These are phyloP conservation scores for Acacia pycnantha DNA, from an alignment of 331 rosid genomes.

Conservation along the genomic window DNA sequence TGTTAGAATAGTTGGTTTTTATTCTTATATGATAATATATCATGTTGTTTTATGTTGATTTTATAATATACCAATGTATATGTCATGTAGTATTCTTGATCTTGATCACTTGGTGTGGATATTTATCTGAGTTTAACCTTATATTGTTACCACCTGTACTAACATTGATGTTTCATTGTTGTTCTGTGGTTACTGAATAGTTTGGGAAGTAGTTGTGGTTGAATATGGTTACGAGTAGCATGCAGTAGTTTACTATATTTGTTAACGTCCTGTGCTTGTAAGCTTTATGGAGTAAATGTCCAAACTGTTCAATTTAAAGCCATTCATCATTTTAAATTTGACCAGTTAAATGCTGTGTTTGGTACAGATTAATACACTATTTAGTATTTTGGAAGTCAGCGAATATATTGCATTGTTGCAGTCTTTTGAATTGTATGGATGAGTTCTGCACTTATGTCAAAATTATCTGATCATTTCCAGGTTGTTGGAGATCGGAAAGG, in stretches of 20 bases:
- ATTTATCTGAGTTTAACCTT: not conserved
- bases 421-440: slow-evolving; percentile 12
- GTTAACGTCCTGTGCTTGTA: slow-evolving; percentile 7
- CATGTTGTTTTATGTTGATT: slow-evolving; percentile 8
- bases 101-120: not conserved
- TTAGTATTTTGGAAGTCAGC: not conserved
- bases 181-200: not conserved
- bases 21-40: not conserved
- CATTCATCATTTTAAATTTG: not conserved
- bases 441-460: slow-evolving; percentile 16
- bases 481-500: slow-evolving; percentile 91
- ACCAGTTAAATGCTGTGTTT: slow-evolving; percentile 3
- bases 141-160: not conserved
- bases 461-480: slow-evolving; percentile 43
- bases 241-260: not conserved
- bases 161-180: slow-evolving; percentile 3
- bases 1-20: not conserved
- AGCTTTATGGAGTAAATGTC: not conserved
- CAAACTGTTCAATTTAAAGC: slow-evolving; percentile 3
- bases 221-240: not conserved
- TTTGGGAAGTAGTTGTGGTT: slow-evolving; percentile 26
- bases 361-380: not conserved
- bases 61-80: not conserved
- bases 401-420: not conserved
- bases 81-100: not conserved